Evolutionary conservation across 176 grass and related monocot species (phyloP), one percentile per base, ranked within the genome.

Genomic region (Carex pumila): DNA sequence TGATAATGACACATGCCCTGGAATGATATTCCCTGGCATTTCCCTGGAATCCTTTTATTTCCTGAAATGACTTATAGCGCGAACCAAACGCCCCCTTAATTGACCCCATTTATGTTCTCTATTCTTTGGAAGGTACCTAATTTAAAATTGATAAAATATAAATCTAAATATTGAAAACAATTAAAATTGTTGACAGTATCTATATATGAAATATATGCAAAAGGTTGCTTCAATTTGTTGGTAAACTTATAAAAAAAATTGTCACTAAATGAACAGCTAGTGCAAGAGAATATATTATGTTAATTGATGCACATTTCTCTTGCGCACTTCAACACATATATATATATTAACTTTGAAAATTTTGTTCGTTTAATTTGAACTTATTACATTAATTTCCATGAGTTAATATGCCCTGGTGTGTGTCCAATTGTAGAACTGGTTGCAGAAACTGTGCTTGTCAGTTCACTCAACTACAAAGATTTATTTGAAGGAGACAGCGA

Each of bases 101-200:
- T 87, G 96, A 99, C 64, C 88, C 96, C 96, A 0, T 94, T 93
- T 11, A 82, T 99, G 83, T 99, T 99, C 88, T 95, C 93, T 47
- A 87, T 95, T 60, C 88, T 99, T 70, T 99, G 96, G 96, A 99
- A 99, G 93, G 96, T 99, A 85, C 7, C 19, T 53, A 49, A 47
- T 47, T 76, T 14, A 41, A 41, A 41, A 41, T 41, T 6, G 14
- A 13, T 5, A 10, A 68, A 17, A 66, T 36, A 15, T 36, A 39
- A n/a, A 36, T 0, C 10, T 37, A 12, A 37, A 41, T 18, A 41
- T 61, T 61, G n/a, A 58, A 58, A 17, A 0, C 18, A 58, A 3
- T 17, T 58, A 58, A 58, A 58, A 58, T 17, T 17, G 55, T 45
- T 45, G 43, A 45, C 6, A 7, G 0, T 6, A 58, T 17, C 61